Conservation (phyloP, 805 yeast genomes). For the Metschnikowia kofuensis region DNA sequence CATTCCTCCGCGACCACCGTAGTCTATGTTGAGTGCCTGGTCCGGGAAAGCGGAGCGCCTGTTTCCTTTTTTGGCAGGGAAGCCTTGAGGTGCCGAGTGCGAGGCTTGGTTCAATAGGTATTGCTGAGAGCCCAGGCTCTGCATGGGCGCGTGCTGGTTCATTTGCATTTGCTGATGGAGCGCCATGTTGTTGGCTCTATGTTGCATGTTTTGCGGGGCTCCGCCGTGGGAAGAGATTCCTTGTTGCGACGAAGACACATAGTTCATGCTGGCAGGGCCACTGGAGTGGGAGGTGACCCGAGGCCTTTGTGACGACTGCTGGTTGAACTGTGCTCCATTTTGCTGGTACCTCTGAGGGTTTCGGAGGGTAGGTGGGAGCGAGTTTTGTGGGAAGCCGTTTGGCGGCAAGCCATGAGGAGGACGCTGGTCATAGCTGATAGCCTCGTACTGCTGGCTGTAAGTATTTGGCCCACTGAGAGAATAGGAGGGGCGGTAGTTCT, state of each 20-base stretch:
- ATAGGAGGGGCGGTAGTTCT: constrained; percentile 8
- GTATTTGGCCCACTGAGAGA: constrained; percentile 13
- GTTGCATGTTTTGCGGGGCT: not conserved
- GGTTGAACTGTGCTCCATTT: constrained; percentile 10
- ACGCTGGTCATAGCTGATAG: constrained; percentile 21
- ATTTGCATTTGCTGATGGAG: constrained; percentile 14
- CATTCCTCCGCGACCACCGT: constrained; percentile 49
- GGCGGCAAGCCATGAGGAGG: constrained; percentile 33
- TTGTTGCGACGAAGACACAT: not conserved
- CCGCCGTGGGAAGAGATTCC: too few species aligned
- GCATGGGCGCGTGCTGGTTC: constrained; percentile 13
- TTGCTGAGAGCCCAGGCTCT: constrained; percentile 9
- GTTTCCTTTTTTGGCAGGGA: constrained; percentile 27
- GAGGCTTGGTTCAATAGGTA: constrained; percentile 5
- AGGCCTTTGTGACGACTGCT: constrained; percentile 9
- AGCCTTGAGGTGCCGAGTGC: constrained; percentile 1
- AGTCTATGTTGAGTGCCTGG: constrained; percentile 34
- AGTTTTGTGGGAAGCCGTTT: constrained; percentile 25
- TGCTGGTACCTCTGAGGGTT: constrained; percentile 24
- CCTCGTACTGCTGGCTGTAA: constrained; percentile 5
- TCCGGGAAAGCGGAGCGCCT: constrained; percentile 37
- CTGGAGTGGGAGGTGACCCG: constrained; percentile 1
- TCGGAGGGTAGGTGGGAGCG: constrained; percentile 26
- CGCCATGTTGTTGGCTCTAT: constrained; percentile 6
- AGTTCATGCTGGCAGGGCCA: constrained; percentile 3